Conservation (phyloP, 1,139 yeast species). For the Meyerozyma elateridarum region DNA sequence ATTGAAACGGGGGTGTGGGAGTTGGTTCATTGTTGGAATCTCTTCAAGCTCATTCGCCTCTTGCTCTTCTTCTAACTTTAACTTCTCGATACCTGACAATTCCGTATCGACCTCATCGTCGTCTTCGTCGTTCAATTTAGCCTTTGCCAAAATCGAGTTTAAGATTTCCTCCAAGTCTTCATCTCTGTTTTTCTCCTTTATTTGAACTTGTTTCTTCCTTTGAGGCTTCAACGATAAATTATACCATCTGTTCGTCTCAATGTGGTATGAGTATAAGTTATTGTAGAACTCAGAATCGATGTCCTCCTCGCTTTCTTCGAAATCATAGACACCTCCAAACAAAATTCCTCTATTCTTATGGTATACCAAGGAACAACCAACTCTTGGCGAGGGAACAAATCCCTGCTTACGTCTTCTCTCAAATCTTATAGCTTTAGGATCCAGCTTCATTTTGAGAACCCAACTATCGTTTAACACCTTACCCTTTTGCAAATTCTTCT, state of each 20-base stretch:
- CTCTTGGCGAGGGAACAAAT: constrained; percentile 84
- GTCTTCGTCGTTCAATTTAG: constrained; percentile 60
- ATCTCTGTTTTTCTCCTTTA: constrained; percentile 55
- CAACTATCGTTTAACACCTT: constrained; percentile 87
- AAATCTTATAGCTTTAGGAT: constrained; percentile 75
- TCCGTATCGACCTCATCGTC: constrained; percentile 41
- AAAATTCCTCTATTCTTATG: constrained; percentile 91
- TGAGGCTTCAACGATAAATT: constrained; percentile 62
- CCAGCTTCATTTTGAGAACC: constrained; percentile 83
- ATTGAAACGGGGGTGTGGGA: constrained; percentile 90
- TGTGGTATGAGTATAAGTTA: constrained; percentile 74
- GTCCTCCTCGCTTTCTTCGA: constrained; percentile 91
- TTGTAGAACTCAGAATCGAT: constrained; percentile 83
- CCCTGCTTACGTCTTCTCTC: constrained; percentile 90
- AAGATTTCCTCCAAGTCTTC: constrained; percentile 81
- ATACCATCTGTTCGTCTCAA: constrained; percentile 88
- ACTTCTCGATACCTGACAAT: constrained; percentile 34
- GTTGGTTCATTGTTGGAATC: constrained; percentile 47
- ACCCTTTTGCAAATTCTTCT: constrained; percentile 86
- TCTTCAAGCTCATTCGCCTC: constrained; percentile 14
- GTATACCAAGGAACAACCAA: constrained; percentile 86
- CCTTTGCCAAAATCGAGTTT: constrained; percentile 68
- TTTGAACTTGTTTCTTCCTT: constrained; percentile 47
- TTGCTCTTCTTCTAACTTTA: constrained; percentile 31
- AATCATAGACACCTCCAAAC: constrained; percentile 95